Conservation (phyloP, 176 grass and related monocot species). For the Dendrocalamus sinicus region DNA sequence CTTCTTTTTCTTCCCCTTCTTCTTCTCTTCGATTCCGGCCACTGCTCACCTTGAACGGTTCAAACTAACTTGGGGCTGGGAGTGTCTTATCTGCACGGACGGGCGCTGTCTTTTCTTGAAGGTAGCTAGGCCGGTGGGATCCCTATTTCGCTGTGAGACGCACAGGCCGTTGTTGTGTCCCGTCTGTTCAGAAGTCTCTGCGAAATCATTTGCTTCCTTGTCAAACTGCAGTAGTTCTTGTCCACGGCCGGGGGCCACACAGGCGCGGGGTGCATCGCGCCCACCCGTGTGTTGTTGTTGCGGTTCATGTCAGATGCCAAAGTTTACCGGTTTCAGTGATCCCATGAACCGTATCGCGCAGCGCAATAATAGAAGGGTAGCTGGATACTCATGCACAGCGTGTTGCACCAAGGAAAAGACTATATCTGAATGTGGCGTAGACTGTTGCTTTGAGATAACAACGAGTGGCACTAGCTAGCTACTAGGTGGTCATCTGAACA, state of each 20-base stretch:
- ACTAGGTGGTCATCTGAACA: no score
- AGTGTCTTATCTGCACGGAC: constrained; percentile 5
- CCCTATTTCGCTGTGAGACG: background rate
- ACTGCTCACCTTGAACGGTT: constrained; percentile 6
- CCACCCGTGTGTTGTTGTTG: background rate
- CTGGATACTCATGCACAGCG: background rate
- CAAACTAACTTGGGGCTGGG: background rate
- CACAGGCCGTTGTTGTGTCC: background rate
- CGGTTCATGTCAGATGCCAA: background rate
- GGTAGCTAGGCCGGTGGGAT: background rate
- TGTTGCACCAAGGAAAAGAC: background rate
- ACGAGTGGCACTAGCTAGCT: no score
- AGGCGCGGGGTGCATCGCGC: background rate
- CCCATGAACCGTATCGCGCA: background rate
- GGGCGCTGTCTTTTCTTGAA: background rate
- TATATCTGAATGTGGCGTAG: background rate
- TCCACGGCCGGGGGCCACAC: background rate
- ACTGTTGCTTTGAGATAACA: constrained; percentile 12
- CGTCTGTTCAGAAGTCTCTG: background rate
- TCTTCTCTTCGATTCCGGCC: background rate
- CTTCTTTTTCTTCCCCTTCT: background rate
- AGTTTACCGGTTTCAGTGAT: background rate
- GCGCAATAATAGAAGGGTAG: background rate
- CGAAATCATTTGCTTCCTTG: constrained; percentile 1
- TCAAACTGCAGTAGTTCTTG: constrained; percentile 5